Evolutionary conservation across 1,284 basidiomycete species (phyloP), one percentile per base, ranked within the genome.

Genomic region (Puccinia horiana): DNA sequence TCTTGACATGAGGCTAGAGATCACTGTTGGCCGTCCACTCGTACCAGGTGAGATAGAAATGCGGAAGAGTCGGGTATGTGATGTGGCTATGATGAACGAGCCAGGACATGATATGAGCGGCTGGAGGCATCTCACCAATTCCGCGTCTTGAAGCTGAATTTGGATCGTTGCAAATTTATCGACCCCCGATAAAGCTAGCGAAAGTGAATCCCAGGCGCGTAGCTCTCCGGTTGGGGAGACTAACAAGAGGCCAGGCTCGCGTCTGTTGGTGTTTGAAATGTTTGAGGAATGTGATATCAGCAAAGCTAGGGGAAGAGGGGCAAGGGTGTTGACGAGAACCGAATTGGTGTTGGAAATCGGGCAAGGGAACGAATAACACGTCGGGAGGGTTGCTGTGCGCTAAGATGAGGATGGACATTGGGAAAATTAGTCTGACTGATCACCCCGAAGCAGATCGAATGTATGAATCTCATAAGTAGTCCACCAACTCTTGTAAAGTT

Each of bases 401-500:
- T 81, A 47, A 63, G 56, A 63, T 20, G 12, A 56, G 37, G n/a
- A 72, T 61, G 20, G 67, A 6, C 20, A 35, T n/a, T 61, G 9
- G 47, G 37, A 58, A 35, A 35, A 44, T 67, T 29, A 29, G 42
- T 49, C 65, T 69, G 44, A 37, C 23, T 35, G 23, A 65, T 18
- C 8, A 40, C 20, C 16, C 20, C 11, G 37, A 78, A 49, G 26
- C 42, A 67, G 32, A n/a, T 2, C 3, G 3, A 52, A 44, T 56
- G 14, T 23, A 23, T 67, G 26, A 16, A 40, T 42, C 16, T 23
- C 42, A 52, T 26, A 32, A 29, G 23, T 20, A 40, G 54, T 40
- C 20, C 20, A 83, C 84, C 75, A 9, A 85, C 83, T 35, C 84
- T 83, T 5, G 80, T 61, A 73, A 85, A 85, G 83, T 84, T 86